phyloP scores from a whole-genome alignment of 345 rosid species.

The Clarkia xantiana region DNA sequence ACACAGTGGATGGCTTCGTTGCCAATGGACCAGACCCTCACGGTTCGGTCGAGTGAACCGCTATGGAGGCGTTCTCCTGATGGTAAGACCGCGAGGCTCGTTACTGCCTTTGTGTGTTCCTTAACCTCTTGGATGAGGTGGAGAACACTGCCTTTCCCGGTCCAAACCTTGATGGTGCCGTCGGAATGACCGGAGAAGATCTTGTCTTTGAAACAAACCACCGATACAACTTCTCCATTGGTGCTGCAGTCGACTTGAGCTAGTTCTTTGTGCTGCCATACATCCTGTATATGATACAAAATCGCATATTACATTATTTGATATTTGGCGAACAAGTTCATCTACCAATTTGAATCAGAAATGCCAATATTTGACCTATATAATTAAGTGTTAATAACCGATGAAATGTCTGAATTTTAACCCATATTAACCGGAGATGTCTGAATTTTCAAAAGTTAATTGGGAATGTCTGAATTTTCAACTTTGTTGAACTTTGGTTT shows the following conservation, averaged over 20 bases:
- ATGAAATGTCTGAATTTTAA: too few relatives aligned
- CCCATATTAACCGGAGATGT: too few relatives aligned
- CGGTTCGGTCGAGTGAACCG: slow-evolving; percentile 55
- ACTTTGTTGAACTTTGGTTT: too few relatives aligned
- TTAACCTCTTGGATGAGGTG: slow-evolving; percentile 44
- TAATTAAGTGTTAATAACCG: too few relatives aligned
- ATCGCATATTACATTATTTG: background rate
- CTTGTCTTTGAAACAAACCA: slow-evolving; percentile 37
- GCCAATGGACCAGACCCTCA: slow-evolving; percentile 43
- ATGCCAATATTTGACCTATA: too few relatives aligned
- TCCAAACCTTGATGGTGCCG: slow-evolving; percentile 73
- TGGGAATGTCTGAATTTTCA: too few relatives aligned
- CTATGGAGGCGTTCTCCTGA: slow-evolving; percentile 44
- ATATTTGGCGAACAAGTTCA: too few relatives aligned
- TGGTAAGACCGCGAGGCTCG: slow-evolving; percentile 35
- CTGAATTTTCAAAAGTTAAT: too few relatives aligned
- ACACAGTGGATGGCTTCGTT: slow-evolving; percentile 22
- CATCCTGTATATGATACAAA: slow-evolving; percentile 26
- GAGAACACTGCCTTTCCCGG: slow-evolving; percentile 44
- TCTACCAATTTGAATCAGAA: too few relatives aligned
- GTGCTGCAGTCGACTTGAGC: slow-evolving; percentile 37
- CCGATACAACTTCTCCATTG: slow-evolving; percentile 48
- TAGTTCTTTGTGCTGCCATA: slow-evolving; percentile 57
- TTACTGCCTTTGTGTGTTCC: slow-evolving; percentile 54
- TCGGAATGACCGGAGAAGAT: slow-evolving; percentile 64